Evolutionary conservation across 2,329 filamentous ascomycete species (phyloP).

Genomic region (Grosmannia serpens): DNA sequence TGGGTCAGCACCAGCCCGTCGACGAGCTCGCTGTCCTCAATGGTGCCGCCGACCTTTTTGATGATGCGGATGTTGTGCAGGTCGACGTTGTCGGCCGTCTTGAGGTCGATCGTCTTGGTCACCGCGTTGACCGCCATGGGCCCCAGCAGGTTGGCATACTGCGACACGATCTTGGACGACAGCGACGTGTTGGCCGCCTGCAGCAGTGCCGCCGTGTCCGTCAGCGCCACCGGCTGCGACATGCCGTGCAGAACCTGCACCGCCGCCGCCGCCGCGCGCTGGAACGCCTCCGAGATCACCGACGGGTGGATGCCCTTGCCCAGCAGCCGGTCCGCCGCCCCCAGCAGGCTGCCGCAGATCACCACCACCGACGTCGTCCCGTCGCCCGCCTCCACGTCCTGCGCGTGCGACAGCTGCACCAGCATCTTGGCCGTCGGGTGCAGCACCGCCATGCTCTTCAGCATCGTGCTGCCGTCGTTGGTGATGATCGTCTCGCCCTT

Average conservation of each 20-base stretch:
- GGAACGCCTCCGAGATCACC: constrained; percentile 94
- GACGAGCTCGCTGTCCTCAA: constrained; percentile 95
- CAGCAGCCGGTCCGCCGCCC: constrained; percentile 83
- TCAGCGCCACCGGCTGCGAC: constrained; percentile 84
- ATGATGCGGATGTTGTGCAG: constrained; percentile 92
- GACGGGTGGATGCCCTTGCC: constrained; percentile 94
- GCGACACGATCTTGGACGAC: constrained; percentile 96
- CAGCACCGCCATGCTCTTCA: constrained; percentile 98
- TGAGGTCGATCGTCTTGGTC: constrained; percentile 87
- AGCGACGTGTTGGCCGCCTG: constrained; percentile 96
- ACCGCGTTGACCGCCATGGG: constrained; percentile 98
- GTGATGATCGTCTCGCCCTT: constrained; percentile 98
- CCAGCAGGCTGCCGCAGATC: constrained; percentile 88
- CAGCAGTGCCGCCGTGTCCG: constrained; percentile 78
- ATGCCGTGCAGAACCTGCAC: constrained; percentile 89
- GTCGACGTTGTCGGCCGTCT: constrained; percentile 93
- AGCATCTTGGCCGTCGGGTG: constrained; percentile 99
- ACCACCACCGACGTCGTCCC: constrained; percentile 97
- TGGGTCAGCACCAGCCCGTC: constrained; percentile 91
- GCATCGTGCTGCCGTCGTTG: constrained; percentile 98
- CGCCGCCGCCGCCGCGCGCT: constrained; percentile 79
- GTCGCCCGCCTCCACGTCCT: constrained; percentile 97
- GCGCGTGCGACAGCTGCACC: constrained; percentile 90
- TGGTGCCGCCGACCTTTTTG: constrained; percentile 96
- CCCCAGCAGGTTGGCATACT: constrained; percentile 89